A percentile compares a stretch with the other conserved stretches of the same genome.
phyloP scores from a whole-genome alignment of 2,329 filamentous ascomycete species.

The Pseudomassariella vexata region DNA sequence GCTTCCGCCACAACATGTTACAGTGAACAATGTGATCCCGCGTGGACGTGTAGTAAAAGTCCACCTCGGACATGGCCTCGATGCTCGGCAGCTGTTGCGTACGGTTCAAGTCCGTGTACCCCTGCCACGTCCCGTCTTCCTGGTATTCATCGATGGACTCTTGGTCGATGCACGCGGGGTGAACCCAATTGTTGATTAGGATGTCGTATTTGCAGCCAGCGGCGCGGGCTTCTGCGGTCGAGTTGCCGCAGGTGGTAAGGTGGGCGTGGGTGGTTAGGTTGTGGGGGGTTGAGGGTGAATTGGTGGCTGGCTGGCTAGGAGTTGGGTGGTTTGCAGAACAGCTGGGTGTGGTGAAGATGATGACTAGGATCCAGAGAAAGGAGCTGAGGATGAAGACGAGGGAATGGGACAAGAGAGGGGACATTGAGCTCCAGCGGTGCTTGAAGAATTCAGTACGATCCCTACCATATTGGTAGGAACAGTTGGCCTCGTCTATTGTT shows the following conservation, averaged over 20 bases:
- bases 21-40: constrained; percentile 22
- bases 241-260: constrained; percentile 13
- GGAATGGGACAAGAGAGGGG: constrained; percentile 8
- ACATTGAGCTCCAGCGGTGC: no score
- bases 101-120: constrained; percentile 15
- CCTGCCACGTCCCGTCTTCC: constrained; percentile 18
- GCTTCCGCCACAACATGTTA: constrained; percentile 19
- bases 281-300: constrained; percentile 6
- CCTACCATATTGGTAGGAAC: no score
- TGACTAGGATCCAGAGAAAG: constrained; percentile 13
- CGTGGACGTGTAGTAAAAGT: constrained; percentile 16
- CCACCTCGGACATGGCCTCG: constrained; percentile 14
- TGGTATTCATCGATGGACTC: constrained; percentile 18
- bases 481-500: no score
- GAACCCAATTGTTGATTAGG: constrained; percentile 19
- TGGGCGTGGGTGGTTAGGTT: constrained; percentile 13
- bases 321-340: neutral
- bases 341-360: constrained; percentile 9
- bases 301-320: constrained; percentile 2
- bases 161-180: constrained; percentile 13
- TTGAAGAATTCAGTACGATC: no score
- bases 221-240: constrained; percentile 11
- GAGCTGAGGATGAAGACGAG: constrained; percentile 15
- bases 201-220: constrained; percentile 18
- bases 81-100: constrained; percentile 12